Percentiles rank a stretch among this genome's conserved stretches.
Conservation (phyloP, 306 rosid species). For the Erythrophleum fordii region DNA sequence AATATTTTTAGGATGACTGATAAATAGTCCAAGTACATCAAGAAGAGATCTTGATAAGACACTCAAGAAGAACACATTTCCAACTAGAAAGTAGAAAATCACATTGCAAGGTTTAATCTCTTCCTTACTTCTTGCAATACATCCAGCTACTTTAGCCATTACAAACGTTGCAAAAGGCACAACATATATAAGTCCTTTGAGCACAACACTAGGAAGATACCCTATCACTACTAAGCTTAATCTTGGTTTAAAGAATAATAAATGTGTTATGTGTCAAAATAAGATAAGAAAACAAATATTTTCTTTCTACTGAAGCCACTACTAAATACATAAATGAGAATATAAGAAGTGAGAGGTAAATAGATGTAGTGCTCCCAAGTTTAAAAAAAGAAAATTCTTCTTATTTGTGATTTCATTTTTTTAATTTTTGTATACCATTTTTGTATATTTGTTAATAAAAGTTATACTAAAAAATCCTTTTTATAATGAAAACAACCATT, state of each 20-base stretch:
- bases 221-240: conserved; percentile 86
- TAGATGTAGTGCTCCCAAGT: not conserved
- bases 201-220: conserved; percentile 85
- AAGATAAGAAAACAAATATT: conserved; percentile 32
- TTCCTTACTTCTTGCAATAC: conserved; percentile 79
- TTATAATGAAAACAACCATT: not conserved
- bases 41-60: conserved; percentile 89
- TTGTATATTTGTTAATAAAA: not conserved
- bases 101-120: conserved; percentile 94
- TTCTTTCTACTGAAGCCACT: not conserved
- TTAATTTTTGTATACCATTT: no score
- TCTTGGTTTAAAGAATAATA: conserved; percentile 71
- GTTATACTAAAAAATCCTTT: not conserved
- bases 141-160: conserved; percentile 86
- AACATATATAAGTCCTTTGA: conserved; percentile 73
- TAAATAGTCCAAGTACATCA: conserved; percentile 74
- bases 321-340: not conserved
- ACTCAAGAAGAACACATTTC: conserved; percentile 87
- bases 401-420: not conserved
- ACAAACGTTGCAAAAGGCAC: conserved; percentile 89
- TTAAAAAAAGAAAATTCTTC: not conserved
- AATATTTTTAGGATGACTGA: conserved; percentile 64
- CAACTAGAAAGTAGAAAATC: conserved; percentile 92
- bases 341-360: not conserved
- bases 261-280: conserved; percentile 27